Evolutionary conservation across 805 yeast species (phyloP), one percentile per base, ranked within the genome.

Genomic region (Teunomyces panamensis): DNA sequence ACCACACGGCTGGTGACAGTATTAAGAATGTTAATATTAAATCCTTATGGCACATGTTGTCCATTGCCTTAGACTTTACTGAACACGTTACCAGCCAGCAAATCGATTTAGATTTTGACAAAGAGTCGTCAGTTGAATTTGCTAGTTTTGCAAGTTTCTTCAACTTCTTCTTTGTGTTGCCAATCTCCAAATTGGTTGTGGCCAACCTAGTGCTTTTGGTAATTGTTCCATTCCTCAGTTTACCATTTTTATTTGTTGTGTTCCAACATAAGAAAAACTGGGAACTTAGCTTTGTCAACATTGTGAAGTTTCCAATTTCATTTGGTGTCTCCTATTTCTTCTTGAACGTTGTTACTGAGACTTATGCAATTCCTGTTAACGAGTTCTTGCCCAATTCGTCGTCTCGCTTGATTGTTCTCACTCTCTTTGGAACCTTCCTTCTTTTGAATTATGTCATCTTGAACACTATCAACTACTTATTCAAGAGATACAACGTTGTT

Each of bases 1-100:
- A 91, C 57, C 97, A 91, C 60, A 91, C 97, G 1, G 67, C 71
- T 11, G 73, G 80, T 41, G 97, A 91, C 64, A 79, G 79, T 42
- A 84, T 87, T 41, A 71, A 75, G 43, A 81, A 83, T 50, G 77
- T 88, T 10, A 70, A 84, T 14, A 79, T 76, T 50, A 84, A 78
- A 39, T 84, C 96, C 0, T 67, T 91, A 41, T 87, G 92, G 85
- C 92, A 88, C 60, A 91, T 91, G 96, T 72, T 87, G 30, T 75
- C 84, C 3, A 83, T 80, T 45, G 73, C 95, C 0, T 64, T 86
- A 56, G 94, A 85, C 55, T 70, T 86, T 49, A 69, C 81, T 1
- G 55, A 59, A 1, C 70, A 73, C 16, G 56, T 89, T 1, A 61
- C 59, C 13, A 37, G 62, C 10, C 68, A 67, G 9, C 48, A 58